These are phyloP conservation scores for Mrakia frigida DNA, from an alignment of 768 basidiomycete genomes.

Conservation along the genomic window DNA sequence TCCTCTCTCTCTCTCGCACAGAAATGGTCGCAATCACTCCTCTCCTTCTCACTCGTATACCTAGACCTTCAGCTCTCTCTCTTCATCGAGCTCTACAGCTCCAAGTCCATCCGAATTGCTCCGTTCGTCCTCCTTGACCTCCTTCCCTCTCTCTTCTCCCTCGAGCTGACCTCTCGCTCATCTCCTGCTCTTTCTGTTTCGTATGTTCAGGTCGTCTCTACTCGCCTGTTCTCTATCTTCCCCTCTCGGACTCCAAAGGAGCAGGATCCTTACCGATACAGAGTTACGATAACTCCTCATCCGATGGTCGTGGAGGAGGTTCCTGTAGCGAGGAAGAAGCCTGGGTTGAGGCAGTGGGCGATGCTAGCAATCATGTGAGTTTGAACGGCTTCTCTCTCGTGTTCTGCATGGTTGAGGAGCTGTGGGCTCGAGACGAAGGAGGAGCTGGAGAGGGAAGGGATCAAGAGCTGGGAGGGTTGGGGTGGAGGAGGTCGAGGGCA, in stretches of 20 bases:
- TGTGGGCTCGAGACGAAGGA: background rate
- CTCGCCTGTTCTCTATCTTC: background rate
- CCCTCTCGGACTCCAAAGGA: background rate
- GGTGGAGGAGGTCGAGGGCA: background rate
- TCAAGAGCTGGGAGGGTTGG: background rate
- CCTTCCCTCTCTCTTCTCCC: background rate
- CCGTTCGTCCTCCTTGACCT: background rate
- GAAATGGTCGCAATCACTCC: background rate
- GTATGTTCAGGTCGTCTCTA: background rate
- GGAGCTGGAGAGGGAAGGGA: background rate
- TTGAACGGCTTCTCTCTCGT: background rate
- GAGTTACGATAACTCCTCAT: conserved; percentile 6
- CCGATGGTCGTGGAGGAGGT: background rate
- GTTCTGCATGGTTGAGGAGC: background rate
- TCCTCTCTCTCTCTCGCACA: background rate
- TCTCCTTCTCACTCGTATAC: background rate
- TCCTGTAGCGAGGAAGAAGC: background rate
- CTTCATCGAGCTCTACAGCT: conserved; percentile 6
- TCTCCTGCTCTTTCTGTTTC: background rate
- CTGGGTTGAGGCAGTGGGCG: background rate
- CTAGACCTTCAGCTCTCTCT: background rate
- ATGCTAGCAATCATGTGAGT: background rate
- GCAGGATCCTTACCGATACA: background rate
- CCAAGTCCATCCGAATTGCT: background rate
- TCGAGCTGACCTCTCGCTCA: background rate